Conservation (phyloP, 1,139 yeast genomes). For the Sugiyamaella japonica region DNA sequence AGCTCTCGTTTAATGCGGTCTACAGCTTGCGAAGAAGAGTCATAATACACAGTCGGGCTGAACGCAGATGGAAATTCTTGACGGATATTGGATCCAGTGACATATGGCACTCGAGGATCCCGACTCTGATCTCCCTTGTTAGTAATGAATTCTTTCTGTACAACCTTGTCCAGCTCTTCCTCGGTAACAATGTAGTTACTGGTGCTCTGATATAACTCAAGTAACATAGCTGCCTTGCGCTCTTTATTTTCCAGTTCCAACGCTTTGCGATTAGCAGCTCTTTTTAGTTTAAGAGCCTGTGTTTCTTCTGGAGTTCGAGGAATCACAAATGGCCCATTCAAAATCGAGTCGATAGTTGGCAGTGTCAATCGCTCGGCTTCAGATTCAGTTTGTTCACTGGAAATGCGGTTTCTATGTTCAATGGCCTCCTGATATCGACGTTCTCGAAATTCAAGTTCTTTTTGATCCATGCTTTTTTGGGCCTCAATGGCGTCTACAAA, state of each 20-base stretch:
- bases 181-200: slow-evolving; percentile 65
- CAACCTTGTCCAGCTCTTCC: slow-evolving; percentile 57
- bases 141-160: slow-evolving; percentile 52
- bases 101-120: slow-evolving; percentile 18
- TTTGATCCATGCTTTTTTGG: slow-evolving; percentile 56
- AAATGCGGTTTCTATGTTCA: slow-evolving; percentile 38
- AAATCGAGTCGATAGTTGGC: slow-evolving; percentile 69
- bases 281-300: slow-evolving; percentile 51
- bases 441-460: slow-evolving; percentile 35
- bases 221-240: slow-evolving; percentile 54
- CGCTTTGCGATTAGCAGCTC: slow-evolving; percentile 53
- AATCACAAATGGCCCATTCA: slow-evolving; percentile 69
- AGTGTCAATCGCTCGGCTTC: slow-evolving; percentile 65
- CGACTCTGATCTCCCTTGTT: slow-evolving; percentile 16
- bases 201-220: slow-evolving; percentile 73
- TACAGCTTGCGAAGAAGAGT: slow-evolving; percentile 13
- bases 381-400: slow-evolving; percentile 39
- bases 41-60: slow-evolving; percentile 18
- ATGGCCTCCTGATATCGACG: slow-evolving; percentile 37
- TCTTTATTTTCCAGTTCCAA: slow-evolving; percentile 47
- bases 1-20: slow-evolving; percentile 25
- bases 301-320: slow-evolving; percentile 69
- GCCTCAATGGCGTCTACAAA: slow-evolving; percentile 63
- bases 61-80: slow-evolving; percentile 15
- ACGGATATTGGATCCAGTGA: slow-evolving; percentile 16